phyloP scores from a whole-genome alignment of 148 eudicot species.

The Oxyria digyna region DNA sequence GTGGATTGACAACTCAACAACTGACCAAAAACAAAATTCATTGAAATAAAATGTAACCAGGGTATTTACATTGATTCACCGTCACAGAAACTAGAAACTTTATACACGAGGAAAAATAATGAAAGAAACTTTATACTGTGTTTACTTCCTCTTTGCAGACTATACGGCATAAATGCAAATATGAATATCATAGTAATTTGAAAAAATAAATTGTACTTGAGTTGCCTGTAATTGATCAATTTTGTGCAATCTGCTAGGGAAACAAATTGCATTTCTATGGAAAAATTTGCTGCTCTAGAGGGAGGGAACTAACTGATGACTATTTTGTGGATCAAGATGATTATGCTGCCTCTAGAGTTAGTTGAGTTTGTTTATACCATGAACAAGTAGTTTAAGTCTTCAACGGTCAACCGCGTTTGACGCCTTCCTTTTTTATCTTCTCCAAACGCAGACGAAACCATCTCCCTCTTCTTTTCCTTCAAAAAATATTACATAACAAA shows the following conservation, averaged over 20 bases:
- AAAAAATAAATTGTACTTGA: not conserved
- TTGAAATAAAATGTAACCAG: not conserved
- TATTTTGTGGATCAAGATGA: not conserved
- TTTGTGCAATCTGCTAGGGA: not conserved
- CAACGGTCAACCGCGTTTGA: constrained; percentile 78
- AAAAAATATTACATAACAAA: constrained; percentile 3
- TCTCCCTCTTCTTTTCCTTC: constrained; percentile 90
- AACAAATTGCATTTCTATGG: not conserved
- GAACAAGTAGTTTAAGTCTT: constrained; percentile 76
- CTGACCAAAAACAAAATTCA: too few species aligned
- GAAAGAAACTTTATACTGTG: not conserved
- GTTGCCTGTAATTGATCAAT: not conserved
- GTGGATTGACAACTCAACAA: too few species aligned
- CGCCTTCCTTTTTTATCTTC: constrained; percentile 70
- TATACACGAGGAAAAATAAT: constrained; percentile 1
- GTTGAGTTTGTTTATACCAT: constrained; percentile 20
- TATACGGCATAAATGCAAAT: not conserved
- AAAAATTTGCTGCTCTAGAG: not conserved
- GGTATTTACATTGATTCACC: not conserved
- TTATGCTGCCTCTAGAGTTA: constrained; percentile 1
- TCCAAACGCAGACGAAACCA: constrained; percentile 97
- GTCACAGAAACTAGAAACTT: not conserved
- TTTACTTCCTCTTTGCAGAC: constrained; percentile 6
- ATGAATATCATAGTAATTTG: not conserved
- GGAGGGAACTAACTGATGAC: not conserved